Conservation (phyloP, 192 early-diverging fungal genomes). For the Linnemannia zychae region DNA sequence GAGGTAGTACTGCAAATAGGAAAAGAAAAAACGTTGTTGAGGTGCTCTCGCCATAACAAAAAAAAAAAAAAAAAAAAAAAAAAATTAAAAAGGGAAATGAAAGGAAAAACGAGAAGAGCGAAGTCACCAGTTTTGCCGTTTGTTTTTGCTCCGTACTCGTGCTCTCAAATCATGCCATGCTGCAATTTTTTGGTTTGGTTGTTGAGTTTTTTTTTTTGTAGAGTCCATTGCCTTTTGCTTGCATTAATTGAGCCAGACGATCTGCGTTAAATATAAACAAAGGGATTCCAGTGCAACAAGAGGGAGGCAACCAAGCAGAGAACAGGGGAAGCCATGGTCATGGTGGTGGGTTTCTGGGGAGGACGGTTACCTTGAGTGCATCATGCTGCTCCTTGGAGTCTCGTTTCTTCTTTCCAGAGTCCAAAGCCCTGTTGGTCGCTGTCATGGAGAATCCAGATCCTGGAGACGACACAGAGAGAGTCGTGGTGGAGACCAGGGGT, state of each 20-base stretch:
- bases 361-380: constrained; percentile 4
- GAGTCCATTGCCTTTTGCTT: neutral
- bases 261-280: neutral
- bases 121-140: neutral
- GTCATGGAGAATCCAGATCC: neutral
- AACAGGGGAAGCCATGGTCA: neutral
- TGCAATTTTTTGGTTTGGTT: neutral
- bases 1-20: neutral
- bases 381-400: constrained; percentile 1
- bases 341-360: neutral
- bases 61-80: constrained; percentile 1
- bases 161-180: neutral
- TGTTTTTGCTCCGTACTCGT: neutral
- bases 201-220: neutral
- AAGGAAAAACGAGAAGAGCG: constrained; percentile 15
- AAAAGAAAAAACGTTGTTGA: neutral
- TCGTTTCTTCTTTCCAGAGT: neutral
- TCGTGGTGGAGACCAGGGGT: neutral
- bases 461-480: neutral
- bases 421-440: neutral
- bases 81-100: neutral
- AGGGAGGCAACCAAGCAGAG: neutral
- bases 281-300: neutral
- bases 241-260: neutral
- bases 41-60: constrained; percentile 1